phyloP scores from a whole-genome alignment of 805 yeast genomes.

The Teunomyces gatunensis region DNA sequence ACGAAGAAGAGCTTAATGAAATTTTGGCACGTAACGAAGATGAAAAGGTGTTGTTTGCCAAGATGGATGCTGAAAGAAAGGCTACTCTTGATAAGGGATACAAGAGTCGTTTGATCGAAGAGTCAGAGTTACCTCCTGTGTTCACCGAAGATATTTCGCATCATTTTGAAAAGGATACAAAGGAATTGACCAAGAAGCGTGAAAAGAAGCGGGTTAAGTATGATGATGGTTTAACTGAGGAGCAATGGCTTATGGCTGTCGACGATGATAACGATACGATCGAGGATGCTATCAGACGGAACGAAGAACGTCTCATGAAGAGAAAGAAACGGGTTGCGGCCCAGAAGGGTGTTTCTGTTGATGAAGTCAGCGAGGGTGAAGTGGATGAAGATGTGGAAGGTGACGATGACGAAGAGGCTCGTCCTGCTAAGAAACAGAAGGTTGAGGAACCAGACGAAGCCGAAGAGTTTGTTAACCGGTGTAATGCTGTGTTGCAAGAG shows the following conservation, averaged over 20 bases:
- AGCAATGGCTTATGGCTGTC: constrained; percentile 56
- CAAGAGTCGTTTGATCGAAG: constrained; percentile 19
- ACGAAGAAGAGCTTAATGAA: constrained; percentile 71
- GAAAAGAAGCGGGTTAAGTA: constrained; percentile 27
- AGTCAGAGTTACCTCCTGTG: constrained; percentile 23
- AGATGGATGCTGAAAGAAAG: constrained; percentile 60
- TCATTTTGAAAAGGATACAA: constrained; percentile 23
- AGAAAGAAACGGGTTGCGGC: constrained; percentile 29
- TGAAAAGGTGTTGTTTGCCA: constrained; percentile 53
- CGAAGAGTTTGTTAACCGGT: constrained; percentile 17
- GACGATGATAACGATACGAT: constrained; percentile 68
- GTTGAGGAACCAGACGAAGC: constrained; percentile 6
- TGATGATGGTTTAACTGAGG: constrained; percentile 47
- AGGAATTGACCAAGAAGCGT: constrained; percentile 24
- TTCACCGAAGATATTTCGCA: constrained; percentile 27
- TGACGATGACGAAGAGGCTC: constrained; percentile 10
- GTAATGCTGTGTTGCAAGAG: constrained; percentile 43
- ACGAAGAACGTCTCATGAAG: constrained; percentile 42
- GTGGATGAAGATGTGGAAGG: constrained; percentile 24
- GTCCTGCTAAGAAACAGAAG: constrained; percentile 6
- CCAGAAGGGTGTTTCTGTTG: constrained; percentile 13
- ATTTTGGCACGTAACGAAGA: constrained; percentile 66
- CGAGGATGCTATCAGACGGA: constrained; percentile 56
- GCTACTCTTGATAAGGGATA: constrained; percentile 20
- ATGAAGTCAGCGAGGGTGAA: constrained; percentile 21